Evolutionary conservation across 1,284 basidiomycete species (phyloP).

Genomic region (Austroboletus novae-zelandiae): DNA sequence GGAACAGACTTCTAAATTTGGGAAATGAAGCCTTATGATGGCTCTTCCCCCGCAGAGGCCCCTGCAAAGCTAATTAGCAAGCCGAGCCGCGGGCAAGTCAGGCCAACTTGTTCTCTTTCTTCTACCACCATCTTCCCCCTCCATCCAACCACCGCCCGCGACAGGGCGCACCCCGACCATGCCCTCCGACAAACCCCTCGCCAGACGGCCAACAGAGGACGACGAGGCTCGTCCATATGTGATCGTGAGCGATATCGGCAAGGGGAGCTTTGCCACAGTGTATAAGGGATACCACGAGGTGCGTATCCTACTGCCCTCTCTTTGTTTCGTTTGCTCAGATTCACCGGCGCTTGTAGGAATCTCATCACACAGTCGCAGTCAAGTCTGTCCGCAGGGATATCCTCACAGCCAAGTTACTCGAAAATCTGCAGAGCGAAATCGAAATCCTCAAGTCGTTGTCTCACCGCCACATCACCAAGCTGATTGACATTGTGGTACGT

Average conservation of each 20-base stretch:
- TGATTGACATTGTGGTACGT: conserved; percentile 87
- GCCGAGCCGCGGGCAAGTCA: conserved; percentile 8
- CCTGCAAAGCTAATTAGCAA: conserved; percentile 27
- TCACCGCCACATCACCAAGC: conserved; percentile 90
- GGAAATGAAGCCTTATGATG: conserved; percentile 20
- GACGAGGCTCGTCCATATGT: conserved; percentile 73
- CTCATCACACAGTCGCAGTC: conserved; percentile 81
- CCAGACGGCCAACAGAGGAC: conserved; percentile 44
- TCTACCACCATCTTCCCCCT: conserved; percentile 6
- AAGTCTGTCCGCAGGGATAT: conserved; percentile 93
- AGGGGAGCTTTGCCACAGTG: conserved; percentile 95
- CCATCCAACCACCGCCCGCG: conserved; percentile 19
- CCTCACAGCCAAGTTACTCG: conserved; percentile 89
- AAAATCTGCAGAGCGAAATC: conserved; percentile 97
- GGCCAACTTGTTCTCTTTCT: conserved; percentile 10
- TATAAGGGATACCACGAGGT: conserved; percentile 92
- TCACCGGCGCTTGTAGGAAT: conserved; percentile 50
- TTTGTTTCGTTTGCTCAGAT: background rate
- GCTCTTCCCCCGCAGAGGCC: conserved; percentile 15
- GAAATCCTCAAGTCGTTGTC: conserved; percentile 93
- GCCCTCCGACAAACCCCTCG: conserved; percentile 22
- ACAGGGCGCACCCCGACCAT: conserved; percentile 21
- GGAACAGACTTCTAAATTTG: conserved; percentile 28
- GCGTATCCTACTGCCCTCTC: conserved; percentile 28
- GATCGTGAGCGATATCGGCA: conserved; percentile 70